Base-by-base conservation (phyloP, 352 stramenopile species). In the Phytophthora melonis region DNA sequence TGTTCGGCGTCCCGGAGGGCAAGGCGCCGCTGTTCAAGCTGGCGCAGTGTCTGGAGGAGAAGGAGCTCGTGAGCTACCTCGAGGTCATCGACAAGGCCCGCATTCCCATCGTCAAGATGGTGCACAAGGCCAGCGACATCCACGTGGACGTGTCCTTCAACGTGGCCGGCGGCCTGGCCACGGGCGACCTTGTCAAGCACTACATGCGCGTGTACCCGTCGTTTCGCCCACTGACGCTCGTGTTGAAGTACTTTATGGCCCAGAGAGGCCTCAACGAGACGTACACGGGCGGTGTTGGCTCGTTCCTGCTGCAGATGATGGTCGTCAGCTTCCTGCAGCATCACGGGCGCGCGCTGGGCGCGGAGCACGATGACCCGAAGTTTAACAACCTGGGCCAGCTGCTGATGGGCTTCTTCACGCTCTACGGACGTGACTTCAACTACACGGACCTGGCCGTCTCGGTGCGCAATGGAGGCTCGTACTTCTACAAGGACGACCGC, bases 31-130 rank as follows among this genome's bases (percentile, higher is more conserved):
- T 92, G 25, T 89, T 81, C 64, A 80, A 81, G 47, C 80, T 90
- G 34, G 78, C 87, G 5, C 36, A 81, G 72, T 81, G 83, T 63
- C 75, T 96, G 4, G 68, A 87, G 56, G 73, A 87, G 65, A 74
- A 86, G 10, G 86, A 93, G 30, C 75, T 98, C 50, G 85, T 98
- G 43, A 94, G 80, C 43, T 98, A 98, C 72, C 66, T 99, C 8
- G 95, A 99, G 77, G 92, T 98, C 19, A 98, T 99, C 74, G 90
- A 97, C 77, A 95, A 98, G 56, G 98, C 97, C 3, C 83, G 92
- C 13, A 97, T 99, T 58, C 97, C 97, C 36, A 97, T 99, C 67
- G 97, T 99, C 65, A 99, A 99, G 87, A 96, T 98, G 68, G 95
- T 97, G 25, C 87, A 98, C 78, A 93, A 91, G 63, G 74, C 84